phyloP scores from a whole-genome alignment of 768 basidiomycete genomes.

The Leucocoprinus birnbaumii region DNA sequence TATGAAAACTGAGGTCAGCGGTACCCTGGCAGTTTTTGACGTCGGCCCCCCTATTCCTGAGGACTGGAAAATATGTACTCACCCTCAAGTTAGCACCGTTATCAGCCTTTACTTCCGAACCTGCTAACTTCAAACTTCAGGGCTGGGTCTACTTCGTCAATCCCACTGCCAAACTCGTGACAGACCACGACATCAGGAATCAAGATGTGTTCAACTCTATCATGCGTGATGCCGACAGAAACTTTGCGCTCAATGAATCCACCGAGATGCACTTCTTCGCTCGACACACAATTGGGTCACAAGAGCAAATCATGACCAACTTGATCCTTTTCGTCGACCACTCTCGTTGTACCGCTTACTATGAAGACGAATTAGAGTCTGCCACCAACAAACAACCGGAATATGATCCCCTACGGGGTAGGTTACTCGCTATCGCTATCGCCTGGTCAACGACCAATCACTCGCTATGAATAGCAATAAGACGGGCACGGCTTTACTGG shows the following conservation, averaged over 20 bases:
- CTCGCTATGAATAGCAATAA: constrained; percentile 30
- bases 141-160: constrained; percentile 54
- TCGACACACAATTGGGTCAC: constrained; percentile 13
- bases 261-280: constrained; percentile 44
- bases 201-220: constrained; percentile 18
- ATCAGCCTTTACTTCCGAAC: not conserved
- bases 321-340: constrained; percentile 46
- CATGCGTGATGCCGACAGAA: constrained; percentile 17
- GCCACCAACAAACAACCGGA: constrained; percentile 17
- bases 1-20: not conserved
- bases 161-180: constrained; percentile 33
- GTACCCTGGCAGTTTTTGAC: not conserved
- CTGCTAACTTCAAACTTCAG: constrained; percentile 20
- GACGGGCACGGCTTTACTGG: constrained; percentile 48
- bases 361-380: constrained; percentile 28
- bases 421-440: constrained; percentile 17
- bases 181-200: constrained; percentile 49
- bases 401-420: constrained; percentile 21
- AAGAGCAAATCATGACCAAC: constrained; percentile 15
- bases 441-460: too few species aligned
- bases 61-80: constrained; percentile 39
- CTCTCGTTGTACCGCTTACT: constrained; percentile 42
- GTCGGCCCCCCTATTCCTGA: constrained; percentile 7
- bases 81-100: constrained; percentile 28
- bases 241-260: constrained; percentile 29